Evolutionary conservation across 139 green algal genomes (phyloP).

Genomic region (Chloropicon primus): DNA sequence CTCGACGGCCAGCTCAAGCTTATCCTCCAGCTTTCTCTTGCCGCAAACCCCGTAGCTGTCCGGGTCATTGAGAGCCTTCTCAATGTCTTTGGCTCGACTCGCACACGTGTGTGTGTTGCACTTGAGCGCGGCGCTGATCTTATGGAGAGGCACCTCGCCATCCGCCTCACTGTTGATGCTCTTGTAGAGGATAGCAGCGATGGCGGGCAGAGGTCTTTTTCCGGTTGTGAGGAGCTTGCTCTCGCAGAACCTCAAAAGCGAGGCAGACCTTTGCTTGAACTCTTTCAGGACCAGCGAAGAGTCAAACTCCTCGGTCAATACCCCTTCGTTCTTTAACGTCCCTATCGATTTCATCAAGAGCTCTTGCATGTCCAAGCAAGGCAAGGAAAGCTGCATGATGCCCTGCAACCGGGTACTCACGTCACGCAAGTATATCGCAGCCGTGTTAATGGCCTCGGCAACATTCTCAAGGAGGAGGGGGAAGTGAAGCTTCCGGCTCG

Average conservation of each 20-base stretch:
- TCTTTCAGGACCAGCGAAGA: background rate
- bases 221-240: background rate
- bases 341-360: background rate
- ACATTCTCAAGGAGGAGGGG: background rate
- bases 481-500: background rate
- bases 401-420: background rate
- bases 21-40: too few species aligned
- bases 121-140: background rate
- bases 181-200: background rate
- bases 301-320: background rate
- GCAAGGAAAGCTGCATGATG: background rate
- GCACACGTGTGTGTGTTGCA: too few species aligned
- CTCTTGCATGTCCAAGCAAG: background rate
- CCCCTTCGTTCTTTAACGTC: background rate
- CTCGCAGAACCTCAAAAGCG: background rate
- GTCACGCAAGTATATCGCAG: background rate
- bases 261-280: background rate
- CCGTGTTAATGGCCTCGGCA: background rate
- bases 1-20: too few species aligned
- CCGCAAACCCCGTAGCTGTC: too few species aligned
- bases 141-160: background rate
- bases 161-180: background rate
- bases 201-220: background rate
- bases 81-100: too few species aligned
- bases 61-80: too few species aligned